phyloP scores from a whole-genome alignment of 2,329 filamentous ascomycete species.

The Plenodomus tracheiphilus region DNA sequence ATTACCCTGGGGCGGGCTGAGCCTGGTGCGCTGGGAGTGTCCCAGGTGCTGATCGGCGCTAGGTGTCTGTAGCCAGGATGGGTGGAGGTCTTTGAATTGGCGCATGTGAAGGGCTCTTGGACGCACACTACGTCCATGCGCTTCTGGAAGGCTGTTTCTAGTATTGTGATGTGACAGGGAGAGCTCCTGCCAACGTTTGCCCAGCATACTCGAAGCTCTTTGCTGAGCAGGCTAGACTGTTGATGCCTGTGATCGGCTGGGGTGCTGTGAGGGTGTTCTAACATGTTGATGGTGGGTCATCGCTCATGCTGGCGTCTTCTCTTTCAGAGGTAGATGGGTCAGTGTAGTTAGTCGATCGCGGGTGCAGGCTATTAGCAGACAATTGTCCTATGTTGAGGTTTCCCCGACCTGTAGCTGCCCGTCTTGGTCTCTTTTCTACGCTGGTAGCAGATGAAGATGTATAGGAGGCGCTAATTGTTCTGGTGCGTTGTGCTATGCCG shows the following conservation, averaged over 20 bases:
- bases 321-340: background rate
- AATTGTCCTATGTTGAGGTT: conserved; percentile 1
- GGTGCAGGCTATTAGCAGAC: background rate
- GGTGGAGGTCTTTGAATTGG: background rate
- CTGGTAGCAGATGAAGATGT: too few species aligned
- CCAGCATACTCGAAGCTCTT: background rate
- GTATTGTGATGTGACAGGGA: background rate
- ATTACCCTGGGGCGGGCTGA: background rate
- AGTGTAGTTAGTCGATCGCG: background rate
- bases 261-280: background rate
- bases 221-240: too few species aligned
- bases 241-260: too few species aligned
- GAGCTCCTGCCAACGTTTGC: background rate
- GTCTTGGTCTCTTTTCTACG: background rate
- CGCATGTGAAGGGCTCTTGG: background rate
- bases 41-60: background rate
- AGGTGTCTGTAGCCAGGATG: background rate
- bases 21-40: background rate
- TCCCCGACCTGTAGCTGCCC: background rate
- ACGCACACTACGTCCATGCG: conserved; percentile 1
- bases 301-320: background rate
- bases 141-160: background rate
- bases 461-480: background rate
- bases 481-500: too few species aligned
- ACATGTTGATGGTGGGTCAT: background rate